Evolutionary conservation across 2,329 filamentous ascomycete genomes (phyloP), one percentile per base, ranked within the genome.

Genomic region (Trichoderma lentiforme): DNA sequence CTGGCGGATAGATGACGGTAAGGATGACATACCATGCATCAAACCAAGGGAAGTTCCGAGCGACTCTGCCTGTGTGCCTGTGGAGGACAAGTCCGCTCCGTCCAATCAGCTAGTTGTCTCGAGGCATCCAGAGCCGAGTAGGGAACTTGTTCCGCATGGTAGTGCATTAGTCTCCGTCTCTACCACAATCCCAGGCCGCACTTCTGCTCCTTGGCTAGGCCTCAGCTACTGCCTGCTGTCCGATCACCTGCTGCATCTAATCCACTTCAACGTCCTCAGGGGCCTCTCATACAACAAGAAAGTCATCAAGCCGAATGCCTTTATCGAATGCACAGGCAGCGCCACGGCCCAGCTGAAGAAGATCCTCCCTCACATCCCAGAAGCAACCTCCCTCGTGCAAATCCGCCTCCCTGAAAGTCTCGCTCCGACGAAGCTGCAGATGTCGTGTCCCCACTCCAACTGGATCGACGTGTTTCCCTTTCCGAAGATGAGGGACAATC

Each of bases 391-490:
- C 14, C 28, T 21, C 9, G n/a, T 15, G 11, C 30, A 28, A 12
- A 26, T 64, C 26, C 24, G 7, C 3, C 51, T 71, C 34, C 69
- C 69, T 15, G 61, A 67, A 15, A 60, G 60, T 18, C 78, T 84
- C 5, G 68, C 78, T 6, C 83, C 84, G 9, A 85, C 83, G 5
- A 36, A 57, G 26, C 78, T 84, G 62, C 83, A 85, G 72, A 80
- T 79, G 66, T 81, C 77, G 15, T 75, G 80, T 14, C 77, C 76
- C 30, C 83, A 85, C 73, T 76, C 75, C 39, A 77, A 79, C 72
- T 85, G 83, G 83, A 82, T 85, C 73, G 82, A 85, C 75, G 24
- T 82, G 28, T 78, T 83, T 57, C 83, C 84, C 2, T 78, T 71
- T 72, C 80, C 83, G n/a, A 76, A 75, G 67, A 78, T 74, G 74